phyloP scores from a whole-genome alignment of 345 rosid genomes.

The Eucalyptus marginata region DNA sequence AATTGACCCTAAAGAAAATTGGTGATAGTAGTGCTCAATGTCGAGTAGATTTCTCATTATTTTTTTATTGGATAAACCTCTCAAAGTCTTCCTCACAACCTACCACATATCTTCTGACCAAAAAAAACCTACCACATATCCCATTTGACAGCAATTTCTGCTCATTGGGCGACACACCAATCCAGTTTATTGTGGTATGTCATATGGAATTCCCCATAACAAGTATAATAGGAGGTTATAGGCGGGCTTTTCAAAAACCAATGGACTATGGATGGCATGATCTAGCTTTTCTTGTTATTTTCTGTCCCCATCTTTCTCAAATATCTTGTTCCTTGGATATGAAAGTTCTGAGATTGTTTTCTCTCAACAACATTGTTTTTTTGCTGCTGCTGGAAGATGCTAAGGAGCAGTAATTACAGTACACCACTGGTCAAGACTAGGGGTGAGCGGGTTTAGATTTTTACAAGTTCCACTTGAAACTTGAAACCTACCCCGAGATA shows the following conservation, averaged over 20 bases:
- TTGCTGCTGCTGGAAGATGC: slow-evolving; percentile 38
- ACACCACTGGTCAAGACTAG: too few species aligned
- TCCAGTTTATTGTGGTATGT: neutral
- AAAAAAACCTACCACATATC: neutral
- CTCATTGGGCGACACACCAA: neutral
- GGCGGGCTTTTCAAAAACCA: slow-evolving; percentile 88
- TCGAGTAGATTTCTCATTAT: slow-evolving; percentile 28
- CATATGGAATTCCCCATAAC: slow-evolving; percentile 77
- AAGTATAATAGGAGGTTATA: slow-evolving; percentile 81
- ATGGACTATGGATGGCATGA: slow-evolving; percentile 23
- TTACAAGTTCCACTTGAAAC: rapidly evolving
- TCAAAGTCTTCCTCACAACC: neutral
- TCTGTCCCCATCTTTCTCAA: neutral
- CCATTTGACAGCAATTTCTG: neutral
- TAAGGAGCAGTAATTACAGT: too few species aligned
- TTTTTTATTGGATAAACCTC: neutral
- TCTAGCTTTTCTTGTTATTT: neutral
- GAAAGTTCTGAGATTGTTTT: neutral
- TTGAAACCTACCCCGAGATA: rapidly evolving
- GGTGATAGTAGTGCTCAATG: slow-evolving; percentile 4
- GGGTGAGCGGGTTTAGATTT: too few species aligned
- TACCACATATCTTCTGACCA: neutral
- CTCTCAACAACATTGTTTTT: neutral
- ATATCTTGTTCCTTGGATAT: neutral
- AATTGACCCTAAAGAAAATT: too few species aligned